Conservation (phyloP, 177 flowering plant genomes). For the Telopea speciosissima region DNA sequence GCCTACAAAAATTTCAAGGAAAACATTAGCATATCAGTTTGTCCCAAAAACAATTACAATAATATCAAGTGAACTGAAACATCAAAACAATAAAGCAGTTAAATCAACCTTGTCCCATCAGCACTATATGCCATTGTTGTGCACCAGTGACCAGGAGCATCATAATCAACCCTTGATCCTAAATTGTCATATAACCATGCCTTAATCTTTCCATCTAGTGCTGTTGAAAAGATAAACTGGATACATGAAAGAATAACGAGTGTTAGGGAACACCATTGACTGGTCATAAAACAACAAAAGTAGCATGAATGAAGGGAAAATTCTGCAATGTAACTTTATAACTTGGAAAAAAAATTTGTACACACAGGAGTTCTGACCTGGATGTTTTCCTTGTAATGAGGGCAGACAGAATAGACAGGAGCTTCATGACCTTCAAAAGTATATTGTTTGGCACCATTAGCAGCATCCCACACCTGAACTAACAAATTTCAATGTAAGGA, state of each 20-base stretch:
- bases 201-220: conserved; percentile 27
- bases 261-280: background rate
- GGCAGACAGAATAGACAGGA: conserved; percentile 57
- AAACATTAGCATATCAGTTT: background rate
- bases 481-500: background rate
- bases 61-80: background rate
- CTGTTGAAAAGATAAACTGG: conserved; percentile 31
- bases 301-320: background rate
- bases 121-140: conserved; percentile 24
- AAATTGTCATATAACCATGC: conserved; percentile 29
- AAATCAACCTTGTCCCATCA: conserved; percentile 19
- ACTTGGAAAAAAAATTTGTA: background rate
- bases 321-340: background rate
- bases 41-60: background rate
- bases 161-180: conserved; percentile 21
- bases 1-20: conserved; percentile 12
- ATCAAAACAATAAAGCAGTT: background rate
- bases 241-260: background rate
- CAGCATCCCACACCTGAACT: conserved; percentile 61
- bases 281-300: background rate
- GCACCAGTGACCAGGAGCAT: conserved; percentile 26
- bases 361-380: conserved; percentile 29
- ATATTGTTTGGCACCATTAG: conserved; percentile 37
- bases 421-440: conserved; percentile 67
- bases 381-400: conserved; percentile 54